A percentile compares a stretch with the other conserved stretches of the same genome.
These are phyloP conservation scores for Candida stauntonica DNA, from an alignment of 805 yeast genomes.

Conservation along the genomic window DNA sequence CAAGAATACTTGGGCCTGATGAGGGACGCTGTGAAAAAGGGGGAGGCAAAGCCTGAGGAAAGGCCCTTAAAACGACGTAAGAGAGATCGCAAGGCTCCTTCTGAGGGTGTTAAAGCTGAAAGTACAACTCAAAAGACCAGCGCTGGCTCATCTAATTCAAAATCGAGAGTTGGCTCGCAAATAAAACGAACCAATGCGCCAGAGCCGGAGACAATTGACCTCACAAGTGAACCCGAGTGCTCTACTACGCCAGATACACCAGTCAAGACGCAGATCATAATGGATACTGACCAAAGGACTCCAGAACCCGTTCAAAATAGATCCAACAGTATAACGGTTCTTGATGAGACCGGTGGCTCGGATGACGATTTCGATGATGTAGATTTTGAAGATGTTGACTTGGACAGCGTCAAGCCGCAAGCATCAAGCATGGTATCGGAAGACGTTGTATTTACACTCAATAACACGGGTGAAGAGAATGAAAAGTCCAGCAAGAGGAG, in stretches of 20 bases:
- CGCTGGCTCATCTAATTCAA: too few relatives aligned
- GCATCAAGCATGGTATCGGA: conserved; percentile 18
- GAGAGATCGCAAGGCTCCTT: conserved; percentile 1
- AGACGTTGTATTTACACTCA: conserved; percentile 15
- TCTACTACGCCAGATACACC: not conserved
- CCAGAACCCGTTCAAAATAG: conserved; percentile 1
- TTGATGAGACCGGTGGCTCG: conserved; percentile 35
- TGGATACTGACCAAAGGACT: conserved; percentile 6
- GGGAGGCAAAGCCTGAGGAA: not conserved
- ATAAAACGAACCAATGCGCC: too few relatives aligned
- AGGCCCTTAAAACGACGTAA: conserved; percentile 19
- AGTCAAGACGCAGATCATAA: not conserved
- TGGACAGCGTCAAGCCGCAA: conserved; percentile 18
- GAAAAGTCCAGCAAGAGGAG: conserved; percentile 22
- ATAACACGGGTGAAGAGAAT: conserved; percentile 20
- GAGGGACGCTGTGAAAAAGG: conserved; percentile 16
- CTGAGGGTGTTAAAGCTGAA: too few relatives aligned
- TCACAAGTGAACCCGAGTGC: conserved; percentile 1
- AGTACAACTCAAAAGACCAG: not conserved
- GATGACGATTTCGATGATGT: conserved; percentile 27
- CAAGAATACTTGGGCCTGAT: conserved; percentile 21
- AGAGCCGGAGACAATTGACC: conserved; percentile 2
- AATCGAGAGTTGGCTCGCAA: too few relatives aligned
- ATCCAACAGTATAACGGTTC: conserved; percentile 27
- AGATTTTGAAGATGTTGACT: conserved; percentile 25